These are phyloP conservation scores for Spergularia bocconei DNA, from an alignment of 148 eudicot genomes.

Conservation along the genomic window DNA sequence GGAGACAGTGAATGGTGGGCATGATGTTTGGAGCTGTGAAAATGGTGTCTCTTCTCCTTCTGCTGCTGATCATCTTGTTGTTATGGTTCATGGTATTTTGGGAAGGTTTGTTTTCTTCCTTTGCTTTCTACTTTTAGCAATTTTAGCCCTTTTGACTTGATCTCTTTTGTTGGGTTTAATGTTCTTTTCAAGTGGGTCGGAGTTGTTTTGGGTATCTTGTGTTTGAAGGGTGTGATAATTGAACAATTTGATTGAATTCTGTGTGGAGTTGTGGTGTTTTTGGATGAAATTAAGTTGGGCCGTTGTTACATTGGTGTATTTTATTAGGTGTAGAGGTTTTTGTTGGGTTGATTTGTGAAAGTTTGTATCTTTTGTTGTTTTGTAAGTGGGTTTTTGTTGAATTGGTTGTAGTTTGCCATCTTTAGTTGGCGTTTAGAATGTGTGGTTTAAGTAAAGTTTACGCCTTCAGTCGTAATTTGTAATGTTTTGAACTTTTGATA, in stretches of 20 bases:
- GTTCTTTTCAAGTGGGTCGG: constrained; percentile 4
- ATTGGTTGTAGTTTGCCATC: neutral
- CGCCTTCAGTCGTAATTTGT: too few relatives aligned
- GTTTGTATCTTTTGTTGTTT: neutral
- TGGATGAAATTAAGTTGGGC: neutral
- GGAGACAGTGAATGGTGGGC: constrained; percentile 56
- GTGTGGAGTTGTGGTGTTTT: neutral
- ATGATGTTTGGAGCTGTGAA: constrained; percentile 55
- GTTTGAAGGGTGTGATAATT: neutral
- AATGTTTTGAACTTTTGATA: too few relatives aligned
- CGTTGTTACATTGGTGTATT: neutral
- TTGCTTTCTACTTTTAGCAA: neutral
- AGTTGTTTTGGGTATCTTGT: neutral
- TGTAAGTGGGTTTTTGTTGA: neutral
- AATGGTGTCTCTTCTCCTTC: constrained; percentile 42
- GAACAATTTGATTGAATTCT: constrained; percentile 2
- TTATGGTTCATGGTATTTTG: constrained; percentile 90
- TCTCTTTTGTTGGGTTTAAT: neutral
- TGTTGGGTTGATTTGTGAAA: constrained; percentile 1
- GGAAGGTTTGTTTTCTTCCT: constrained; percentile 51
- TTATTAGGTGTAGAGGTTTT: neutral
- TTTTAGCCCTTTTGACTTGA: constrained; percentile 2
- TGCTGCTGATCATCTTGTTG: constrained; percentile 88
- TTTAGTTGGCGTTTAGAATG: neutral
- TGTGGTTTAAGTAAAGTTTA: constrained; percentile 4